Percentiles rank a stretch among this genome's conserved stretches.
Conservation (phyloP, 2,329 filamentous ascomycete genomes). For the Fusarium beomiforme region DNA sequence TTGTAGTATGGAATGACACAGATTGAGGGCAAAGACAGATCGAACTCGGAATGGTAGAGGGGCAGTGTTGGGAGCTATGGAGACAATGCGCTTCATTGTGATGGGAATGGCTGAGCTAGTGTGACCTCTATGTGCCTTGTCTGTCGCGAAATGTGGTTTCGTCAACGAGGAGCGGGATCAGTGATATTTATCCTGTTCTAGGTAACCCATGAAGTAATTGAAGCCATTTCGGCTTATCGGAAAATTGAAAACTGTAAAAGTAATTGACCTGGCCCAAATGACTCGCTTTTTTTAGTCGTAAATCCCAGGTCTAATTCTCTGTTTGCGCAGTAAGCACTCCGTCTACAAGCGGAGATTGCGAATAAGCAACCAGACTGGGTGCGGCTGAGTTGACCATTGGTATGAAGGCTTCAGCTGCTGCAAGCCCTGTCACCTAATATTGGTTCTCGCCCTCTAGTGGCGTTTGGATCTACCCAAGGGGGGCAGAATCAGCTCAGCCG, state of each 20-base stretch:
- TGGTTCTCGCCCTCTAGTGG: neutral
- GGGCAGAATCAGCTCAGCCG: neutral
- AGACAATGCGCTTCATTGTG: no score
- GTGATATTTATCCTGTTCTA: neutral
- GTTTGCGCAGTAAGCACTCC: neutral
- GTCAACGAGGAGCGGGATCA: neutral
- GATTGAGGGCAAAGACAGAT: rapidly evolving
- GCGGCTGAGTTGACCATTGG: neutral
- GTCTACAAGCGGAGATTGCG: neutral
- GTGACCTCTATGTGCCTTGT: no score
- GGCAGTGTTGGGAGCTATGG: neutral
- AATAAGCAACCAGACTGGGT: neutral
- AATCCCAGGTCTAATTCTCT: no score
- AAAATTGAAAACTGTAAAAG: no score
- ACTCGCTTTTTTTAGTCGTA: neutral
- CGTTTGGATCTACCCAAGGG: neutral
- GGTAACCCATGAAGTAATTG: neutral
- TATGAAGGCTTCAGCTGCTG: neutral
- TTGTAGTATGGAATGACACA: no score
- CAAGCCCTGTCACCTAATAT: neutral
- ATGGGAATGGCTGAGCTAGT: no score
- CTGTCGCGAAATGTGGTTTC: no score
- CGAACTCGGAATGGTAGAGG: no score
- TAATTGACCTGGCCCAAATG: no score
- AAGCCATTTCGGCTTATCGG: no score